Percentiles rank a stretch among this genome's conserved stretches.
These are phyloP conservation scores for Prinsepia uniflora DNA, from an alignment of 306 rosid genomes.

Conservation along the genomic window DNA sequence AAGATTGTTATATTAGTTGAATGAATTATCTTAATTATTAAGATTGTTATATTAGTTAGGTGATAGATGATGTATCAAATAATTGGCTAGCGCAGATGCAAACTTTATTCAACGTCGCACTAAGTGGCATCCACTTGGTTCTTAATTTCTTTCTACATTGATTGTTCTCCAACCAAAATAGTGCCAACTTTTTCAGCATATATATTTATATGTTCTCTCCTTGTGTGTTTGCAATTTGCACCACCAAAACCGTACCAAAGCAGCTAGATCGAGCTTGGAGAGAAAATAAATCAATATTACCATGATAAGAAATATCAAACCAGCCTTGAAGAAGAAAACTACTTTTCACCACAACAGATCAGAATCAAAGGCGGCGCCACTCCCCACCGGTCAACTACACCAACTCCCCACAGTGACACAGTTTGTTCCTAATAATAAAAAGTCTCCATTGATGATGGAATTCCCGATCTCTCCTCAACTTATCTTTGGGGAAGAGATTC, in stretches of 20 bases:
- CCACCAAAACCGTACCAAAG: constrained; percentile 16
- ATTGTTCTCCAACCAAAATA: constrained; percentile 12
- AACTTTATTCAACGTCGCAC: constrained; percentile 8
- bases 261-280: not conserved
- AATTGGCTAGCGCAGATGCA: not conserved
- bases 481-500: constrained; percentile 51
- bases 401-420: not conserved
- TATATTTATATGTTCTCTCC: constrained; percentile 26
- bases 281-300: not conserved
- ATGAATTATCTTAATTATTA: too few relatives aligned
- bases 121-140: not conserved
- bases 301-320: constrained; percentile 10
- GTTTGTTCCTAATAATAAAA: constrained; percentile 30
- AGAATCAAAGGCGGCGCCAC: constrained; percentile 27
- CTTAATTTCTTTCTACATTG: constrained; percentile 15
- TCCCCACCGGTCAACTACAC: not conserved
- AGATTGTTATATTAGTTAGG: too few relatives aligned
- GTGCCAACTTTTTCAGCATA: constrained; percentile 28
- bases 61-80: too few relatives aligned
- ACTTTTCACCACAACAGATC: constrained; percentile 32
- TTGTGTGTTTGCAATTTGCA: constrained; percentile 19
- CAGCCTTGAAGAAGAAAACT: constrained; percentile 30
- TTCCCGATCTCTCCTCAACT: constrained; percentile 65
- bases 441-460: constrained; percentile 27
- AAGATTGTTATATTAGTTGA: too few relatives aligned